Percentiles rank a stretch among this genome's conserved stretches.
Conservation (phyloP, 2,329 filamentous ascomycete species). For the Orbilia oligospora region DNA sequence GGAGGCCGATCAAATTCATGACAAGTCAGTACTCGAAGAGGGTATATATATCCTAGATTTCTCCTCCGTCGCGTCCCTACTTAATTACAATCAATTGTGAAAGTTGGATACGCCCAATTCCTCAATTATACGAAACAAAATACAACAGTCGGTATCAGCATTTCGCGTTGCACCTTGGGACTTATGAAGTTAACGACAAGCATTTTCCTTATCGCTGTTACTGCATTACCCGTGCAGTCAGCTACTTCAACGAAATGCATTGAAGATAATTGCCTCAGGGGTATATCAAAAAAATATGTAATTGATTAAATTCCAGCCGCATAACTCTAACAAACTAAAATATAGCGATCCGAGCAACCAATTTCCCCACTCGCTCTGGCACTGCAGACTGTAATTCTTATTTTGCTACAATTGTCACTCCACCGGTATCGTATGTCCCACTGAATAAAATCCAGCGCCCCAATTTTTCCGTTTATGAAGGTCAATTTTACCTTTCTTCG, state of each 20-base stretch:
- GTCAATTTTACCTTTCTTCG: background rate
- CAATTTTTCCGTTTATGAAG: background rate
- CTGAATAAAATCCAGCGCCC: background rate
- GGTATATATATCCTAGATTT: background rate
- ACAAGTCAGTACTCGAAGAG: background rate
- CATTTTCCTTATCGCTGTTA: background rate
- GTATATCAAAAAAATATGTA: background rate
- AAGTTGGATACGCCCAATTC: background rate
- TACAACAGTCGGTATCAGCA: background rate
- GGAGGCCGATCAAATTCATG: background rate
- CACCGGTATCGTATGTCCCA: constrained; percentile 8
- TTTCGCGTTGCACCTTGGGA: constrained; percentile 1
- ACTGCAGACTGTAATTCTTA: constrained; percentile 39
- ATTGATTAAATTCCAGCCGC: background rate
- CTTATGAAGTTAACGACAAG: background rate
- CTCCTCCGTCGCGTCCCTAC: no score
- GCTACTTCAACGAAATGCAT: constrained; percentile 13
- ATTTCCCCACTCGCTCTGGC: constrained; percentile 25
- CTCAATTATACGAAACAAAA: background rate
- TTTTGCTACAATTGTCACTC: constrained; percentile 37
- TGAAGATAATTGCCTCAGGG: constrained; percentile 22
- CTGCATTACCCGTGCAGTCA: constrained; percentile 1
- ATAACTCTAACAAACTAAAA: background rate
- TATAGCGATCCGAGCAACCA: constrained; percentile 36
- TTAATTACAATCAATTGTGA: background rate